Base-by-base conservation (phyloP, 495 filamentous ascomycete genomes). In the Clavariopsis aquatica region DNA sequence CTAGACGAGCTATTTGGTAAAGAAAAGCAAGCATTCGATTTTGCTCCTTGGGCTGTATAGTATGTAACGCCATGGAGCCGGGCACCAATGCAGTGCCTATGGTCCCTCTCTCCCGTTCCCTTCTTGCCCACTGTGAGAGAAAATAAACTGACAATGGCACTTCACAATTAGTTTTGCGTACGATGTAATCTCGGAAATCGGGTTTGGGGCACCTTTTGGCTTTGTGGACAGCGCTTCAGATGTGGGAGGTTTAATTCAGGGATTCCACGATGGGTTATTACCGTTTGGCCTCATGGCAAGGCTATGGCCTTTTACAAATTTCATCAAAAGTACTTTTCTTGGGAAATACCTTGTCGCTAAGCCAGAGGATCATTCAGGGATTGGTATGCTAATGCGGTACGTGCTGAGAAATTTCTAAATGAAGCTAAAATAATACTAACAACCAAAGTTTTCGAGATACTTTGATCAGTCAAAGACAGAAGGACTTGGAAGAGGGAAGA, bases 121-220 rank as follows among this genome's bases (percentile, higher is more conserved):
- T n/a, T n/a, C n/a, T n/a, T n/a, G n/a, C n/a, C n/a, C n/a, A n/a
- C n/a, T n/a, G n/a, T n/a, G n/a, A n/a, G n/a, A n/a, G n/a, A n/a
- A n/a, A n/a, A n/a, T n/a, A n/a, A n/a, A n/a, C n/a, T n/a, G n/a
- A n/a, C n/a, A n/a, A n/a, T n/a, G n/a, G n/a, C n/a, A n/a, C n/a
- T n/a, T n/a, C n/a, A n/a, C n/a, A n/a, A n/a, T n/a, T n/a, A n/a
- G n/a, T 56, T 81, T 84, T 69, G 83, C 84, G 6, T 83, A 88
- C 65, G 88, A 90, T 65, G 79, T 85, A 1, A 85, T 90, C 58
- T 82, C 81, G 12, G 82, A 88, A 64, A 76, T 89, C 34, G 84
- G 82, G 9, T 87, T 87, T 69, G 85, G 86, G 13, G 74, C 80
- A 31, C 79, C 85, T 0, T 79, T 89, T 22, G 87, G 87, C 15